Evolutionary conservation across 2,329 filamentous ascomycete genomes (phyloP), one percentile per base, ranked within the genome.

Genomic region (Phialophora expanda): DNA sequence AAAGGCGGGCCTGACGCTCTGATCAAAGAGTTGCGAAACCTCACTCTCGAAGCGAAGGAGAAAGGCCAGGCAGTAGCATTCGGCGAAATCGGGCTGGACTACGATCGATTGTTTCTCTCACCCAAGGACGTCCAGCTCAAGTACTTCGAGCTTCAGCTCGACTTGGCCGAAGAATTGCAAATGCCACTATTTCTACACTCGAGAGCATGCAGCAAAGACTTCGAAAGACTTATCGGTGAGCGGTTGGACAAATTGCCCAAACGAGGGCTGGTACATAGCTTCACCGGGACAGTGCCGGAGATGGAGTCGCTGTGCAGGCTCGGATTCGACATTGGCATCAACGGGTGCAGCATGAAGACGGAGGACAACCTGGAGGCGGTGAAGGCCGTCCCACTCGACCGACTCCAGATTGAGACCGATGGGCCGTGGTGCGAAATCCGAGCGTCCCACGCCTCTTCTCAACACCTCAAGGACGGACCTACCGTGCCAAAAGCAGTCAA

Each of bases 351-450:
- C 74, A 86, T 99, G 82, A 99, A 98, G 84, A 98, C 92, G 5
- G 89, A 85, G 11, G 92, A 97, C 76, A 99, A 98, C 73, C 86
- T 96, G 48, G 89, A 86, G 14, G 93, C 97, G 2, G 92, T 97
- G 11, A 87, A 85, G 69, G 86, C 89, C 66, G 87, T 98, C 46
- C 90, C 89, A 11, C 81, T 99, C 11, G 88, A 93, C 63, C 82
- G 89, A 55, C 78, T 99, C 61, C 96, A 98, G 85, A 87, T 99
- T 56, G 95, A 99, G 83, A 99, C 95, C 0, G 95, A 99, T 76
- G 95, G 95, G 2, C 95, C 95, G 2, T 99, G 95, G 86, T 99
- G 95, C 75, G 95, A 99, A 77, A 94, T 99, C 66, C 84, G 95
- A 26, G 89, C 93, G 0, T 92, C 87, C 32, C 94, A 99, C 79